Base-by-base conservation (phyloP, 495 filamentous ascomycete species). In the Talaromyces trachyspermus region DNA sequence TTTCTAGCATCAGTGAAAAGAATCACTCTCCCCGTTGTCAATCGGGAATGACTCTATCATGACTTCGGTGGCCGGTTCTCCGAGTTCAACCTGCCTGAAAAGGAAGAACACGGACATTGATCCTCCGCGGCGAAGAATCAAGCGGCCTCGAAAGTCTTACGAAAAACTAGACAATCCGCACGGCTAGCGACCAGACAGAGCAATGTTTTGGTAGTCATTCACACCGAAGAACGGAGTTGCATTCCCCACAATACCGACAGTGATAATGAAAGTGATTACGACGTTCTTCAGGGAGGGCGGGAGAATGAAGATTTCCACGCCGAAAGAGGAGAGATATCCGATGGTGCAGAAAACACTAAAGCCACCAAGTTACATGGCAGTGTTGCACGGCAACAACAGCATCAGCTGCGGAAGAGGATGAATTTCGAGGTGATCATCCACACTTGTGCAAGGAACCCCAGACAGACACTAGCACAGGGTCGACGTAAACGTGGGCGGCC, bases 51-150 rank as follows among this genome's bases (percentile, higher is more conserved):
- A 48, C n/a, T 64, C 60, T 5, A 67, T 62, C 49, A 39, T 61
- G 29, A 60, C 60, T 35, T 69, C 65, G 12, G 65, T 61, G 6
- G 56, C 66, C n/a, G n/a, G n/a, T 25, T 42, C 39, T 2, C 23
- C 39, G 14, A 24, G 8, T 26, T 26, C 39, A 24, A 7, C 11
- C 10, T n/a, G n/a, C 26, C 12, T 24, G 7, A 42, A 42, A 18
- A 42, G 39, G 23, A 24, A 11, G 20, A 42, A 14, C 19, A 15
- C 11, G 14, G 14, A 20, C n/a, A 5, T 10, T 10, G 22, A 24
- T n/a, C 15, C 5, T 18, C 23, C 4, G 6, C 20, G 14, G 15
- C 39, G 18, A 14, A 26, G 17, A n/a, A 2, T 26, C 39, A 42
- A 42, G 22, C 11, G 39, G 23, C 1, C 39, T 19, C 35, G 35